Evolutionary conservation across 176 grass and related monocot species (phyloP).

Genomic region (Oryza longistaminata): DNA sequence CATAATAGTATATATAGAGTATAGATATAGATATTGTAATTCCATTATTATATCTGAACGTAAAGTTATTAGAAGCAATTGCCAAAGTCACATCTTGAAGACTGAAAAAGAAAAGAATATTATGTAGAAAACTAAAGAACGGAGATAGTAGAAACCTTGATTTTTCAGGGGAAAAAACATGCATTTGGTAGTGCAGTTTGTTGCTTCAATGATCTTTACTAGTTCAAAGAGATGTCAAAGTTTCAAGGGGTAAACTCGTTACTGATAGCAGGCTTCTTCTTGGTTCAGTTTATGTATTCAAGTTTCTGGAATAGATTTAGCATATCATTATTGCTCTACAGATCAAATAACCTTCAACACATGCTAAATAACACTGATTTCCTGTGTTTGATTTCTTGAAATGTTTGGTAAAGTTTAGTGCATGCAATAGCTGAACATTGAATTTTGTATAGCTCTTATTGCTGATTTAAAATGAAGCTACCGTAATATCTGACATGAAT

Average conservation of each 20-base stretch:
- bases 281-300: conserved; percentile 15
- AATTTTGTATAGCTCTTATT: neutral
- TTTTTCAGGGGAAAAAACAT: neutral
- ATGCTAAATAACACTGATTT: conserved; percentile 4
- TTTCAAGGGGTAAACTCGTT: neutral
- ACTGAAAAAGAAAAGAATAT: neutral
- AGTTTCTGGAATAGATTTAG: conserved; percentile 7
- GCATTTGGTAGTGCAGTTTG: neutral
- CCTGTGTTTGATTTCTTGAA: neutral
- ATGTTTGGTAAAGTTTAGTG: neutral
- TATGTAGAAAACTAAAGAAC: neutral
- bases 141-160: neutral
- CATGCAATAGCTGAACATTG: neutral
- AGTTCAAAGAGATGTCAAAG: conserved; percentile 2
- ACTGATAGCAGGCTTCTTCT: neutral
- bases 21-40: neutral
- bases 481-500: neutral
- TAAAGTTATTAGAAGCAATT: neutral
- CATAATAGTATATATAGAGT: too few species aligned
- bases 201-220: neutral
- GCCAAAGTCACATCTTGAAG: neutral
- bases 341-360: too few species aligned
- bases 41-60: neutral
- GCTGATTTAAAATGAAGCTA: neutral
- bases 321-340: too few species aligned